Conservation (phyloP, 805 yeast genomes). For the Saccharomycopsis malanga region DNA sequence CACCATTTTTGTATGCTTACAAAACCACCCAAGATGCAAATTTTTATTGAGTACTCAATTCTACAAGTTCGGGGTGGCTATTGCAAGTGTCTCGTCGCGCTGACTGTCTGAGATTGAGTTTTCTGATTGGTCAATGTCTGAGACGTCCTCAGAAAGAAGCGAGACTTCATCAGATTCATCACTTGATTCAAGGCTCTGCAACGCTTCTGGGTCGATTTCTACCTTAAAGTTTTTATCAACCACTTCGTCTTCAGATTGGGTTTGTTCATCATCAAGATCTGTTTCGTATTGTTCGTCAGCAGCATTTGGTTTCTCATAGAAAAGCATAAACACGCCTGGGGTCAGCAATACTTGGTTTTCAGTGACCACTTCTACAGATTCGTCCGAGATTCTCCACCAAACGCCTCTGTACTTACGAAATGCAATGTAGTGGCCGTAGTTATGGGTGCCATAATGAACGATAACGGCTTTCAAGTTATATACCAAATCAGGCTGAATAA, state of each 20-base stretch:
- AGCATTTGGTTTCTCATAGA: conserved; percentile 58
- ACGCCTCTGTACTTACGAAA: conserved; percentile 72
- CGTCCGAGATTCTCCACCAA: conserved; percentile 97
- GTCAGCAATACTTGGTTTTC: conserved; percentile 75
- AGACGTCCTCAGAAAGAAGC: too few relatives aligned
- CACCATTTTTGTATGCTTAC: too few relatives aligned
- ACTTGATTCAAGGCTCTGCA: neutral
- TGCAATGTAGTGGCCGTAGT: conserved; percentile 95
- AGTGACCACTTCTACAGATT: conserved; percentile 69
- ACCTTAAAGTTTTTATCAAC: conserved; percentile 1
- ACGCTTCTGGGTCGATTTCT: conserved; percentile 7
- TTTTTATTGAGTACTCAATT: too few relatives aligned
- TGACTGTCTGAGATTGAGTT: too few relatives aligned
- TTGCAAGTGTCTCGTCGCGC: conserved; percentile 2
- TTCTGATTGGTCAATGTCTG: too few relatives aligned
- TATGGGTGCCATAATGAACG: conserved; percentile 91
- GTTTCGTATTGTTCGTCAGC: conserved; percentile 24
- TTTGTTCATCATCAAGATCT: conserved; percentile 22
- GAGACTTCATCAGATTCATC: conserved; percentile 27
- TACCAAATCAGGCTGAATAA: conserved; percentile 28
- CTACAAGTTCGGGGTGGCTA: conserved; percentile 6
- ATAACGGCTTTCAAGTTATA: conserved; percentile 81
- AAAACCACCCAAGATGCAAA: too few relatives aligned
- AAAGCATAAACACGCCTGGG: conserved; percentile 89
- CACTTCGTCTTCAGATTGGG: conserved; percentile 22